Evolutionary conservation across 371 early-diverging fungal genomes (phyloP).

Genomic region (Dinochytrium kinnereticum): DNA sequence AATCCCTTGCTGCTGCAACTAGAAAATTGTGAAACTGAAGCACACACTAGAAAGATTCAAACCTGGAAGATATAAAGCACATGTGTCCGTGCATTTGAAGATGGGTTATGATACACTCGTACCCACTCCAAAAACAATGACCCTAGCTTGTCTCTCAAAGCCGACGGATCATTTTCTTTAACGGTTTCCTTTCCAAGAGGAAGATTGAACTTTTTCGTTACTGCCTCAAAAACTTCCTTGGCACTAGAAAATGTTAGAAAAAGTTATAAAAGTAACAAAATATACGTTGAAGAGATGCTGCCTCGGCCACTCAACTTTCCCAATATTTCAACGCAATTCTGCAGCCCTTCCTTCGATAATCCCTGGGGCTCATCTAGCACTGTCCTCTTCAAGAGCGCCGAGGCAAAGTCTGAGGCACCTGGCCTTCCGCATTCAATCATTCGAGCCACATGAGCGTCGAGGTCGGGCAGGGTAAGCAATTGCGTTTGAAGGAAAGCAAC

Average conservation of each 20-base stretch:
- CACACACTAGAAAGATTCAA: not conserved
- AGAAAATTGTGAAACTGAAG: slow-evolving; percentile 35
- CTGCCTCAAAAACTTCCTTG: not conserved
- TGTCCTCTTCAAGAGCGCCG: slow-evolving; percentile 73
- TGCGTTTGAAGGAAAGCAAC: slow-evolving; percentile 80
- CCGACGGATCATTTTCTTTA: slow-evolving; percentile 49
- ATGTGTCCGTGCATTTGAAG: slow-evolving; percentile 75
- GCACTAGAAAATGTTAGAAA: not conserved
- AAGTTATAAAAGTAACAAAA: not conserved
- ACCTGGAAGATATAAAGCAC: slow-evolving; percentile 64
- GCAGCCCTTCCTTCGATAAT: slow-evolving; percentile 73
- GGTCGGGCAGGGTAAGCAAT: slow-evolving; percentile 75
- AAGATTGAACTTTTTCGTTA: not conserved
- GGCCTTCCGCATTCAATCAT: slow-evolving; percentile 75
- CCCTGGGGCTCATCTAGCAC: slow-evolving; percentile 67
- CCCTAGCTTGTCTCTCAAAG: slow-evolving; percentile 71
- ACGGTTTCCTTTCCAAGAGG: slow-evolving; percentile 43
- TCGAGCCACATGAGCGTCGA: slow-evolving; percentile 86
- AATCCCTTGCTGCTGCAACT: slow-evolving; percentile 79
- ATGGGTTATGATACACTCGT: slow-evolving; percentile 79
- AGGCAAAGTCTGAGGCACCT: slow-evolving; percentile 79
- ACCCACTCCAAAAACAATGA: slow-evolving; percentile 89
- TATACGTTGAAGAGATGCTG: not conserved
- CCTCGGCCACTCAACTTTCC: not conserved
- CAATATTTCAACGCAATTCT: slow-evolving; percentile 73